A percentile compares a stretch with the other conserved stretches of the same genome.
Conservation (phyloP, 148 eudicot genomes). For the Amaranthus palmeri region DNA sequence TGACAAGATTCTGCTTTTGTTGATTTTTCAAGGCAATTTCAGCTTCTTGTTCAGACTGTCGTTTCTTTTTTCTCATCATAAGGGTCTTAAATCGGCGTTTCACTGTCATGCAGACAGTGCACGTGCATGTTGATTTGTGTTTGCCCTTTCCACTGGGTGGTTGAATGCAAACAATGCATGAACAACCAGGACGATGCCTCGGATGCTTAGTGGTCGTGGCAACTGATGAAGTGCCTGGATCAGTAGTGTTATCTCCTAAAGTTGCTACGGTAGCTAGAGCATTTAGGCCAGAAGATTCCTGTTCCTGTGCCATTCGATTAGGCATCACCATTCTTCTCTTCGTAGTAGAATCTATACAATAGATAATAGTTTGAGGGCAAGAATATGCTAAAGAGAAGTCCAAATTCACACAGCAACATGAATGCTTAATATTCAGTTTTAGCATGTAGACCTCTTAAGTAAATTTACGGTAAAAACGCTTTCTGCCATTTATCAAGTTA, state of each 20-base stretch:
- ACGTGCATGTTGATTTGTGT: constrained; percentile 64
- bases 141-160: constrained; percentile 83
- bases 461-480: background rate
- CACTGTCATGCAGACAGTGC: constrained; percentile 72
- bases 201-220: constrained; percentile 78
- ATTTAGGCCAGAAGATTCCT: constrained; percentile 41
- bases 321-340: constrained; percentile 37
- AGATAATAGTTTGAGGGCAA: constrained; percentile 1
- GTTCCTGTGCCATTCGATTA: constrained; percentile 39
- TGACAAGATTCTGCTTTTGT: constrained; percentile 20
- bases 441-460: background rate
- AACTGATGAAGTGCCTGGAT: constrained; percentile 40
- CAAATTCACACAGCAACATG: background rate
- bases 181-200: constrained; percentile 72
- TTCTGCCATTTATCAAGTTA: background rate
- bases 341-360: constrained; percentile 41
- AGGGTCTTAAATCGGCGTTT: constrained; percentile 77
- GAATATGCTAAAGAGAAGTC: constrained; percentile 1
- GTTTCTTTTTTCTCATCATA: constrained; percentile 70
- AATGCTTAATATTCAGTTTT: background rate
- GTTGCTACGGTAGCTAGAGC: constrained; percentile 42
- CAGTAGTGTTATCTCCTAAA: constrained; percentile 35
- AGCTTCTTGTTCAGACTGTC: constrained; percentile 58
- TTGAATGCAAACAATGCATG: constrained; percentile 79
- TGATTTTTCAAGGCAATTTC: constrained; percentile 50